Conservation (phyloP, 129 eudicot species). For the Artemisia argyi region DNA sequence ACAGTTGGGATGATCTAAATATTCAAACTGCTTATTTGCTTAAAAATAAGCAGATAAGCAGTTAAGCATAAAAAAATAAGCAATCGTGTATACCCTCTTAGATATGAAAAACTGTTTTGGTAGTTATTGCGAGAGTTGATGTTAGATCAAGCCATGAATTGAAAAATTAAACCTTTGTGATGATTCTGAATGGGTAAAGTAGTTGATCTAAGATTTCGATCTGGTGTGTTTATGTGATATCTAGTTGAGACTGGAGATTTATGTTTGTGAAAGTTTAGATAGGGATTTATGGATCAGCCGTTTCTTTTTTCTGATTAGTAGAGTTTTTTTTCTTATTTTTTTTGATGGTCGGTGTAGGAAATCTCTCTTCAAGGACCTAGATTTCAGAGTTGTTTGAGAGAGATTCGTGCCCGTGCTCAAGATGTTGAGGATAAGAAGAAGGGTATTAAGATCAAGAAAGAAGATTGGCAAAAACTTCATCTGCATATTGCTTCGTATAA, state of each 20-base stretch:
- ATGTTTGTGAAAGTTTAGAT: too few species aligned
- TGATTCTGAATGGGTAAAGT: too few species aligned
- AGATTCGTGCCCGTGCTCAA: conserved; percentile 86
- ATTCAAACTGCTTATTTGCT: too few species aligned
- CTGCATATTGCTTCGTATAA: conserved; percentile 93
- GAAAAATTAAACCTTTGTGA: too few species aligned
- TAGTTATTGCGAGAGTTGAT: background rate
- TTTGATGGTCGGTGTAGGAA: conserved; percentile 63
- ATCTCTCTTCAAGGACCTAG: conserved; percentile 91
- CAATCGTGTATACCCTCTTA: background rate
- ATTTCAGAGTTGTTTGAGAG: conserved; percentile 85
- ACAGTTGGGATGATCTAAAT: too few species aligned
- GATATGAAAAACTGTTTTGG: too few species aligned
- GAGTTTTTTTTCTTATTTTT: conserved; percentile 5
- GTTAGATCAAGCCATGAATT: background rate
- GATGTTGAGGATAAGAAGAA: conserved; percentile 86
- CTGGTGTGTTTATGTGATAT: too few species aligned
- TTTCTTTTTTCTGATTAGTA: conserved; percentile 15
- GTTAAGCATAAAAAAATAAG: too few species aligned
- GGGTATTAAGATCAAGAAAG: conserved; percentile 71
- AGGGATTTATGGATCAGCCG: background rate
- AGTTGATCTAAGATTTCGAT: too few species aligned
- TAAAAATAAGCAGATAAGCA: too few species aligned
- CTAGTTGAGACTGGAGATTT: too few species aligned
- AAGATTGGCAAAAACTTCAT: conserved; percentile 86